These are phyloP conservation scores for Coniferiporia weirii DNA, from an alignment of 1,284 basidiomycete genomes.

Conservation along the genomic window DNA sequence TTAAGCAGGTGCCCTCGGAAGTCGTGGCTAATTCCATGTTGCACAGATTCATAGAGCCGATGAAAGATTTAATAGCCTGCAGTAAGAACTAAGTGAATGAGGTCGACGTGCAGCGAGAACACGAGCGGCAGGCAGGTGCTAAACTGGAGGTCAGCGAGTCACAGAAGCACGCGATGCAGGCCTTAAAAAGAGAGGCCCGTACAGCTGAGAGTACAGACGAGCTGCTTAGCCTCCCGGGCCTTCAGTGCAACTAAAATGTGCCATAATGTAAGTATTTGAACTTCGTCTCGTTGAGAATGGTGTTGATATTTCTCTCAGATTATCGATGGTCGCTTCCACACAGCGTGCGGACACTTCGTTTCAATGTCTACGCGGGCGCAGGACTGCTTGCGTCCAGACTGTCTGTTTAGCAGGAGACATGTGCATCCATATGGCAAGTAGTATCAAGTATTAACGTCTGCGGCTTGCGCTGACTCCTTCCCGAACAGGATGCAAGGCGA, in stretches of 20 bases:
- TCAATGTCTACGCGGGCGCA: slow-evolving; percentile 65
- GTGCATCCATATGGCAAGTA: slow-evolving; percentile 48
- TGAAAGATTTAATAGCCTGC: slow-evolving; percentile 16
- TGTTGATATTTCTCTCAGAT: slow-evolving; percentile 39
- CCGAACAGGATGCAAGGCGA: slow-evolving; percentile 52
- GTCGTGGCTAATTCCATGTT: slow-evolving; percentile 14
- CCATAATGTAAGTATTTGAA: slow-evolving; percentile 55
- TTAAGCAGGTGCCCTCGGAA: slow-evolving; percentile 11
- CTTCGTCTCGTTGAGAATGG: slow-evolving; percentile 17
- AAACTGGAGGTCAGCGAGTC: slow-evolving; percentile 6
- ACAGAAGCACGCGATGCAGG: slow-evolving; percentile 14
- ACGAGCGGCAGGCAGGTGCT: slow-evolving; percentile 11
- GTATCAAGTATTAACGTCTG: background rate
- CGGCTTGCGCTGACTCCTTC: background rate
- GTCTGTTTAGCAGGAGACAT: slow-evolving; percentile 68
- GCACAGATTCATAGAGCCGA: slow-evolving; percentile 10
- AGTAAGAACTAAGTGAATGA: slow-evolving; percentile 15
- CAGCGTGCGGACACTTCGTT: slow-evolving; percentile 68
- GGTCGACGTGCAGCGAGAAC: slow-evolving; percentile 16
- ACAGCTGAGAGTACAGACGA: slow-evolving; percentile 20
- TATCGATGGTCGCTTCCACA: slow-evolving; percentile 72
- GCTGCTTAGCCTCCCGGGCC: slow-evolving; percentile 21
- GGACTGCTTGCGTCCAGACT: slow-evolving; percentile 60
- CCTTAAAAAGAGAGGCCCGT: slow-evolving; percentile 14
- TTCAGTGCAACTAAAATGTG: slow-evolving; percentile 49